phyloP scores from a whole-genome alignment of 257 asterid genomes.

The Solanum clarkiae region DNA sequence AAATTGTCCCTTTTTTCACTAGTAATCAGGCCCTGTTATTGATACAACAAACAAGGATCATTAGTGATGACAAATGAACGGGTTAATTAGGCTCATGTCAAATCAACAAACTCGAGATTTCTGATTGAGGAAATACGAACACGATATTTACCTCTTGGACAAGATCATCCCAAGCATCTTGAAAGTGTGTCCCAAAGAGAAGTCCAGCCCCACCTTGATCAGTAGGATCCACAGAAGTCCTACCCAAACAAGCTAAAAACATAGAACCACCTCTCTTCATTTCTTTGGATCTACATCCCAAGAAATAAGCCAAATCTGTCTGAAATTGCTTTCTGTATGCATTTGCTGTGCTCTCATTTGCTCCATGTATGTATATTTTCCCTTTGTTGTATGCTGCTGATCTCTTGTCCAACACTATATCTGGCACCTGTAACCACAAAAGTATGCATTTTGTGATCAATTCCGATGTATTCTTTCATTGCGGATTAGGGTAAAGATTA shows the following conservation, averaged over 20 bases:
- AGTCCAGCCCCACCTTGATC: constrained; percentile 97
- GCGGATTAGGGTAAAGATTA: too few species aligned
- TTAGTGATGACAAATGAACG: background rate
- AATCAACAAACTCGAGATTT: background rate
- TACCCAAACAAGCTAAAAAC: constrained; percentile 86
- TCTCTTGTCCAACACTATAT: constrained; percentile 56
- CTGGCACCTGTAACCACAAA: constrained; percentile 50
- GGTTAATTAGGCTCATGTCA: background rate
- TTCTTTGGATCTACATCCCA: constrained; percentile 58
- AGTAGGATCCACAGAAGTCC: constrained; percentile 67
- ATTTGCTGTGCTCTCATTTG: constrained; percentile 48
- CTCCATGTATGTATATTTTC: constrained; percentile 80
- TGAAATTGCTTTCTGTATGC: constrained; percentile 86
- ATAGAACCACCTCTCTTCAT: constrained; percentile 84
- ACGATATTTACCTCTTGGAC: constrained; percentile 66
- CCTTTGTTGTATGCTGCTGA: constrained; percentile 78
- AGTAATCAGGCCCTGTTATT: constrained; percentile 51
- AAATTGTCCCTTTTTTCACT: constrained; percentile 70
- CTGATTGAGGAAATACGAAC: background rate
- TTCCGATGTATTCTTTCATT: background rate
- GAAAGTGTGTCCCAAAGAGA: constrained; percentile 87
- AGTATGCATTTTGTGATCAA: background rate
- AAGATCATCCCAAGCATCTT: constrained; percentile 98
- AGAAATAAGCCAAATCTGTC: constrained; percentile 52
- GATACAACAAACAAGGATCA: background rate